These are phyloP conservation scores for Ceratocystis eucalypticola DNA, from an alignment of 2,329 filamentous ascomycete genomes.

Conservation along the genomic window DNA sequence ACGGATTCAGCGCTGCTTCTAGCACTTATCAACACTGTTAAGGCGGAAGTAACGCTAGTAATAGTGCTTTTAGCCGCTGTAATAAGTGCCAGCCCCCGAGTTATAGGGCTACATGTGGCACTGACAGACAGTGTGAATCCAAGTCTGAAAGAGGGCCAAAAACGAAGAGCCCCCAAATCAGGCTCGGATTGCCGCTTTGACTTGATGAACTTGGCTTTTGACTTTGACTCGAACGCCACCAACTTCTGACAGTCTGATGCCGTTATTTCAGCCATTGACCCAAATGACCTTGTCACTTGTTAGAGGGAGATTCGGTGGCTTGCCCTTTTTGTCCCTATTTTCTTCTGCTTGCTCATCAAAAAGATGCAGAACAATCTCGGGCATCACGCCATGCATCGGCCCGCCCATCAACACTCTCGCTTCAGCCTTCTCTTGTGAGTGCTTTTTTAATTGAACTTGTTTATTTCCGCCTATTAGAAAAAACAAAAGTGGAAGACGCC, in stretches of 20 bases:
- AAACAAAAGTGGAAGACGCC: neutral
- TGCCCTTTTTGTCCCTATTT: neutral
- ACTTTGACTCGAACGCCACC: constrained; percentile 4
- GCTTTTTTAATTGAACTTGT: neutral
- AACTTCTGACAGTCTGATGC: neutral
- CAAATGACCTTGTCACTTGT: neutral
- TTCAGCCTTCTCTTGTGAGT: neutral
- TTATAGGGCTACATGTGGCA: neutral
- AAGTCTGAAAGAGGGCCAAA: neutral
- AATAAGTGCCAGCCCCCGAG: neutral
- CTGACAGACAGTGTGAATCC: constrained; percentile 2
- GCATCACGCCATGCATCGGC: constrained; percentile 1
- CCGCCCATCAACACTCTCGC: constrained; percentile 3
- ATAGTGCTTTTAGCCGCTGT: no score
- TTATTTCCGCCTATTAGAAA: neutral
- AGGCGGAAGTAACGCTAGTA: no score
- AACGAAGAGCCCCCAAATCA: neutral
- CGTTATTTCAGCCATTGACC: neutral
- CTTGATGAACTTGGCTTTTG: neutral
- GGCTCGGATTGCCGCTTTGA: neutral
- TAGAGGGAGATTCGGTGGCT: neutral
- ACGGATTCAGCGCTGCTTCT: neutral
- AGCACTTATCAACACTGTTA: no score
- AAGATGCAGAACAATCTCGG: neutral
- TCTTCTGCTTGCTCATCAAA: neutral